Conservation (phyloP, 192 early-diverging fungal species). For the Entomortierella chlamydospora region DNA sequence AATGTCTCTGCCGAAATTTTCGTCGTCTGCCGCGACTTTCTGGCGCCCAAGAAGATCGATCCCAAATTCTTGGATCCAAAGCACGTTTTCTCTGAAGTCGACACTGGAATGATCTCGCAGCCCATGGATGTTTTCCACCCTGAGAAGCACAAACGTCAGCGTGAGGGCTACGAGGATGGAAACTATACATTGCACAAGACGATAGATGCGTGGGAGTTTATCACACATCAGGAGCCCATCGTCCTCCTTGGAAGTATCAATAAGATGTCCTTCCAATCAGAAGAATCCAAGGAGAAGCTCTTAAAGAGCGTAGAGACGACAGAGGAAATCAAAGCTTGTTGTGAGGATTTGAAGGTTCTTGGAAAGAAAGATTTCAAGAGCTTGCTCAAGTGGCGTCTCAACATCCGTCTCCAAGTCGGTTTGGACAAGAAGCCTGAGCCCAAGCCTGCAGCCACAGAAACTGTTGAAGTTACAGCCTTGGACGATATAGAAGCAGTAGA, state of each 20-base stretch:
- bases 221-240: constrained; percentile 83
- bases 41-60: constrained; percentile 96
- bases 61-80: constrained; percentile 92
- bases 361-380: constrained; percentile 94
- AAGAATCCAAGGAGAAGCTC: constrained; percentile 66
- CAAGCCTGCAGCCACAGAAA: constrained; percentile 51
- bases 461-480: constrained; percentile 54
- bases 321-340: constrained; percentile 82
- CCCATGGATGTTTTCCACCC: constrained; percentile 89
- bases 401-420: constrained; percentile 70
- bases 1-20: constrained; percentile 99
- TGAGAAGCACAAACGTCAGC: constrained; percentile 90
- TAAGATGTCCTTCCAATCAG: constrained; percentile 78
- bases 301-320: constrained; percentile 72
- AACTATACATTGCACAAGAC: constrained; percentile 90
- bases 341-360: constrained; percentile 90
- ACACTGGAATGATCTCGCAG: constrained; percentile 63
- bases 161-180: constrained; percentile 98
- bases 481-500: constrained; percentile 72
- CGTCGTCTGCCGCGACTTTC: constrained; percentile 94
- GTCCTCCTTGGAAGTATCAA: constrained; percentile 82
- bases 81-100: constrained; percentile 93
- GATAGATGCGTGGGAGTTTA: constrained; percentile 81
- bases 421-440: constrained; percentile 65
- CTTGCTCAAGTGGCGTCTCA: constrained; percentile 90